Percentiles rank a stretch among this genome's conserved stretches.
Conservation (phyloP, 129 eudicot species). For the Arctium lappa region DNA sequence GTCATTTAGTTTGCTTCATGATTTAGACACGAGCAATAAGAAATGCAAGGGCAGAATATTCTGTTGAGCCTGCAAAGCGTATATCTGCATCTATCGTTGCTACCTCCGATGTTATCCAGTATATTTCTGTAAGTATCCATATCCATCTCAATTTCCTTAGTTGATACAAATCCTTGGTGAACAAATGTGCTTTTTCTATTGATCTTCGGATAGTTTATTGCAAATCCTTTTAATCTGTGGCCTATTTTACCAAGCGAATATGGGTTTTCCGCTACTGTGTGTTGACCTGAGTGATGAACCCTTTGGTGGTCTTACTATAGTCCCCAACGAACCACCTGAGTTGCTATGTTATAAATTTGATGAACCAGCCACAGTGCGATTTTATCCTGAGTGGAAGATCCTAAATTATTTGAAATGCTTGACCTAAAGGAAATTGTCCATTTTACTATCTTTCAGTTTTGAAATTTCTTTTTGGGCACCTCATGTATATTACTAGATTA, state of each 20-base stretch:
- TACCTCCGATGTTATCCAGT: conserved; percentile 67
- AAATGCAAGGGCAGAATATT: conserved; percentile 92
- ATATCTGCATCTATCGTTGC: conserved; percentile 95
- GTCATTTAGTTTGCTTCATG: conserved; percentile 5
- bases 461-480: too few species aligned
- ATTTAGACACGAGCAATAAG: conserved; percentile 87
- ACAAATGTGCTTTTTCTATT: neutral
- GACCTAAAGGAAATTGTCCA: too few species aligned
- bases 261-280: neutral
- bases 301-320: neutral
- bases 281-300: neutral
- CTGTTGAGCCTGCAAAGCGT: conserved; percentile 95
- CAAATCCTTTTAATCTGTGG: neutral
- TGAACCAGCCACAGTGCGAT: too few species aligned
- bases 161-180: neutral
- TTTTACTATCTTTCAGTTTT: too few species aligned
- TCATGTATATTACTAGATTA: too few species aligned
- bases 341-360: too few species aligned
- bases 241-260: neutral
- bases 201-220: neutral
- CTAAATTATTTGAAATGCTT: too few species aligned
- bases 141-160: neutral
- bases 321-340: too few species aligned
- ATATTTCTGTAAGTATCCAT: conserved; percentile 68
- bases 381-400: too few species aligned